These are phyloP conservation scores for Fomes fomentarius DNA, from an alignment of 1,284 basidiomycete genomes.

Conservation along the genomic window DNA sequence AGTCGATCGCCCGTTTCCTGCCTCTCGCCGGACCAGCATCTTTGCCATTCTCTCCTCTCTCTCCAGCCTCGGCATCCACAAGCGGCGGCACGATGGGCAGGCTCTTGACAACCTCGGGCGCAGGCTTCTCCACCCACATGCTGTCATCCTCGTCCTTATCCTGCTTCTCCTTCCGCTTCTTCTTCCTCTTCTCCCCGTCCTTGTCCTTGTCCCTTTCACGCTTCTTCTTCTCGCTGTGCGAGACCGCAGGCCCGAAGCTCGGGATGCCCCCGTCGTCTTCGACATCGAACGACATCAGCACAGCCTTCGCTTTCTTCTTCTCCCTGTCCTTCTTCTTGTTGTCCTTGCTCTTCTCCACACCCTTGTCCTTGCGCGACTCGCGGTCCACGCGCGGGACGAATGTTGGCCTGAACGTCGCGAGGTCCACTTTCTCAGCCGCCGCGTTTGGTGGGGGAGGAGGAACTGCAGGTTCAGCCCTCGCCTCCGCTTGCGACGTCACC, in stretches of 20 bases:
- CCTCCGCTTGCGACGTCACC: not conserved
- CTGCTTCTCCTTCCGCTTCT: slow-evolving; percentile 36
- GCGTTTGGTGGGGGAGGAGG: slow-evolving; percentile 12
- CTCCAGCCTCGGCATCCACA: not conserved
- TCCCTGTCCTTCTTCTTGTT: slow-evolving; percentile 49
- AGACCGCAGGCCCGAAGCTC: slow-evolving; percentile 40
- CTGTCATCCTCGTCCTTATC: slow-evolving; percentile 50
- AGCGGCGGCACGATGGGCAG: slow-evolving; percentile 30
- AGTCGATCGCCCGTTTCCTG: slow-evolving; percentile 69
- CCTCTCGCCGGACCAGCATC: slow-evolving; percentile 39
- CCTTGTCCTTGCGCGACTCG: slow-evolving; percentile 35
- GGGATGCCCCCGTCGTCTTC: slow-evolving; percentile 54
- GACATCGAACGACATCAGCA: slow-evolving; percentile 70
- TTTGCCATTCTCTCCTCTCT: not conserved
- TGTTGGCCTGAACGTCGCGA: slow-evolving; percentile 76
- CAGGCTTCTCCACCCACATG: slow-evolving; percentile 67
- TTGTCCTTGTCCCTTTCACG: slow-evolving; percentile 39
- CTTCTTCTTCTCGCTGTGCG: slow-evolving; percentile 40
- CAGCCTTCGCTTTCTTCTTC: slow-evolving; percentile 38
- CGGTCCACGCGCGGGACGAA: slow-evolving; percentile 66
- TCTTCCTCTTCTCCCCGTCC: slow-evolving; percentile 33
- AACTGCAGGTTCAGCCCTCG: slow-evolving; percentile 6
- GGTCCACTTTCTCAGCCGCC: slow-evolving; percentile 49
- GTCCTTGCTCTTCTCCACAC: slow-evolving; percentile 42
- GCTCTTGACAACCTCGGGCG: slow-evolving; percentile 45